Conservation (phyloP, 768 basidiomycete species). For the Termitomyces sp. region DNA sequence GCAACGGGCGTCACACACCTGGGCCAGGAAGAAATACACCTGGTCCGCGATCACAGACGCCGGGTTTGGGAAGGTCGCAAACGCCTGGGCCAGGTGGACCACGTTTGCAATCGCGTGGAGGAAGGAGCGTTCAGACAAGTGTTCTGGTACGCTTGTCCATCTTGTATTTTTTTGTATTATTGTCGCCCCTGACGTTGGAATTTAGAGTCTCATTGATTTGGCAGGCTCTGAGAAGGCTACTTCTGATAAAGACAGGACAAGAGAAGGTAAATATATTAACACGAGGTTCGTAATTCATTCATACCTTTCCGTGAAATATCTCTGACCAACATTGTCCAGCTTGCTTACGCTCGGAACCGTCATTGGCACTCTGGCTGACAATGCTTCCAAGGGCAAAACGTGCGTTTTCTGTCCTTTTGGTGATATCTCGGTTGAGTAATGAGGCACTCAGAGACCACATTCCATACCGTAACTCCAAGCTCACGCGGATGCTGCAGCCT, state of each 20-base stretch:
- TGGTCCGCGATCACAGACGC: constrained; percentile 34
- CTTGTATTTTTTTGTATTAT: constrained; percentile 22
- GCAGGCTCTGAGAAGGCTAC: constrained; percentile 97
- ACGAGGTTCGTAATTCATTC: constrained; percentile 48
- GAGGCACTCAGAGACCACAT: constrained; percentile 69
- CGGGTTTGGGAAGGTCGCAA: constrained; percentile 38
- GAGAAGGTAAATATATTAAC: constrained; percentile 97
- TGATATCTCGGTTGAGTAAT: neutral
- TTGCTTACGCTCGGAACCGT: constrained; percentile 90
- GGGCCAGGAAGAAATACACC: constrained; percentile 40
- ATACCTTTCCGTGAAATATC: neutral
- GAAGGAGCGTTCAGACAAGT: constrained; percentile 74
- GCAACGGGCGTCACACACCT: constrained; percentile 27
- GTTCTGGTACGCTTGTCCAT: constrained; percentile 64
- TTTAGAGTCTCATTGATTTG: constrained; percentile 87
- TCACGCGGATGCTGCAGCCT: constrained; percentile 92
- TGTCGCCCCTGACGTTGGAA: constrained; percentile 1
- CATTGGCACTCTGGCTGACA: constrained; percentile 89
- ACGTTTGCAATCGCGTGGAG: constrained; percentile 71
- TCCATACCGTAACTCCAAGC: constrained; percentile 92
- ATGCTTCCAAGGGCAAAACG: constrained; percentile 72
- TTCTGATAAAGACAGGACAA: constrained; percentile 91
- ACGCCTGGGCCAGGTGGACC: constrained; percentile 44
- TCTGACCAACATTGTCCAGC: constrained; percentile 34
- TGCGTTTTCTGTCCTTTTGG: constrained; percentile 24